A percentile compares a stretch with the other conserved stretches of the same genome.
These are phyloP conservation scores for Leonotis leonurus DNA, from an alignment of 257 asterid species.

Conservation along the genomic window DNA sequence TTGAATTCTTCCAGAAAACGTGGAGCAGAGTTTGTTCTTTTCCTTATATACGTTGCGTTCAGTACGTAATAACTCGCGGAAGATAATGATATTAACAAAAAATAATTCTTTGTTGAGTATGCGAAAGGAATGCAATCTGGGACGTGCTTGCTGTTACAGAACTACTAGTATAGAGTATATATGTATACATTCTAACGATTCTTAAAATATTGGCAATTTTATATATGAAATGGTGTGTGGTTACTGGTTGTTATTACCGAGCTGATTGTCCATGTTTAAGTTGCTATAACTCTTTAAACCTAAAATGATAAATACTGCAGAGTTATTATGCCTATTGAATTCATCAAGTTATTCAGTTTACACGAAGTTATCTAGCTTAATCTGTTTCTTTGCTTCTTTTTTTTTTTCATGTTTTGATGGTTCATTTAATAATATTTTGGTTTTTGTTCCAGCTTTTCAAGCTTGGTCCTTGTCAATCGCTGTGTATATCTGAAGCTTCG, in stretches of 20 bases:
- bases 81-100: neutral
- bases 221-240: conserved; percentile 10
- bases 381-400: neutral
- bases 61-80: neutral
- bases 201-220: conserved; percentile 1
- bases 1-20: neutral
- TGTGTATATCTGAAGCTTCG: conserved; percentile 64
- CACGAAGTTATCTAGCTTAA: conserved; percentile 6
- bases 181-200: neutral
- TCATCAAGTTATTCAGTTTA: neutral
- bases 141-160: neutral
- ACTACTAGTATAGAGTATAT: neutral
- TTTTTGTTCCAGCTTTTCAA: conserved; percentile 61
- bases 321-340: neutral
- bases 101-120: neutral
- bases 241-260: no score
- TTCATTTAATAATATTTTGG: conserved; percentile 6
- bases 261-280: no score
- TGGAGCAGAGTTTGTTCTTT: neutral
- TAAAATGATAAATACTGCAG: neutral
- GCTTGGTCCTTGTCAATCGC: conserved; percentile 61
- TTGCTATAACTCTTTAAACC: no score
- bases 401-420: conserved; percentile 5
- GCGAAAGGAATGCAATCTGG: conserved; percentile 15
- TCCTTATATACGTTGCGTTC: neutral